phyloP scores from a whole-genome alignment of 208 protist species.

The Tritrichomonas foetus region DNA sequence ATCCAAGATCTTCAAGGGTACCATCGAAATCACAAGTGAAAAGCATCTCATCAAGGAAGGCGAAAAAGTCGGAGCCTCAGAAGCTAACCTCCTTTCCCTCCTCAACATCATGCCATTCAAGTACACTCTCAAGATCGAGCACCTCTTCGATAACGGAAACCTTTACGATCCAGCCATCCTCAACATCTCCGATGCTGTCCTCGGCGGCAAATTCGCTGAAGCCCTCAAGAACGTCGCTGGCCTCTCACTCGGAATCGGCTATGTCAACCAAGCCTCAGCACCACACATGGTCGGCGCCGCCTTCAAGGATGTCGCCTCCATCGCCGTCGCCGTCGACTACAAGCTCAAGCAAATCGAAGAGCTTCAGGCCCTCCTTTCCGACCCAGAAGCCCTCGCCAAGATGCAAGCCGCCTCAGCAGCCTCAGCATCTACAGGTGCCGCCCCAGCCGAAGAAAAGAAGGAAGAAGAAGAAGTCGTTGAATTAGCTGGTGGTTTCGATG shows the following conservation, averaged over 20 bases:
- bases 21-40: constrained; percentile 93
- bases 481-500: background rate
- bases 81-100: constrained; percentile 90
- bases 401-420: background rate
- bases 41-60: constrained; percentile 83
- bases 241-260: constrained; percentile 83
- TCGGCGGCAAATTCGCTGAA: constrained; percentile 72
- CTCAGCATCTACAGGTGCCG: background rate
- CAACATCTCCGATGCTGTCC: constrained; percentile 77
- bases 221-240: constrained; percentile 80
- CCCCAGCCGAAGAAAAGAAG: background rate
- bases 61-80: constrained; percentile 83
- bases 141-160: constrained; percentile 86
- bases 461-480: background rate
- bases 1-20: constrained; percentile 96
- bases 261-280: constrained; percentile 81
- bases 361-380: constrained; percentile 59
- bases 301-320: constrained; percentile 91
- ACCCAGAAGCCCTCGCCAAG: constrained; percentile 46
- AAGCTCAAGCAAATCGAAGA: constrained; percentile 71
- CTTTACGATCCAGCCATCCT: constrained; percentile 84
- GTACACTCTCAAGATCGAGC: constrained; percentile 81
- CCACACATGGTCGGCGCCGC: constrained; percentile 84
- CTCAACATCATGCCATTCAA: constrained; percentile 97
- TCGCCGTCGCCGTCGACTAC: constrained; percentile 81